Evolutionary conservation across 2,329 filamentous ascomycete genomes (phyloP), one percentile per base, ranked within the genome.

Genomic region (Didymella sp.): DNA sequence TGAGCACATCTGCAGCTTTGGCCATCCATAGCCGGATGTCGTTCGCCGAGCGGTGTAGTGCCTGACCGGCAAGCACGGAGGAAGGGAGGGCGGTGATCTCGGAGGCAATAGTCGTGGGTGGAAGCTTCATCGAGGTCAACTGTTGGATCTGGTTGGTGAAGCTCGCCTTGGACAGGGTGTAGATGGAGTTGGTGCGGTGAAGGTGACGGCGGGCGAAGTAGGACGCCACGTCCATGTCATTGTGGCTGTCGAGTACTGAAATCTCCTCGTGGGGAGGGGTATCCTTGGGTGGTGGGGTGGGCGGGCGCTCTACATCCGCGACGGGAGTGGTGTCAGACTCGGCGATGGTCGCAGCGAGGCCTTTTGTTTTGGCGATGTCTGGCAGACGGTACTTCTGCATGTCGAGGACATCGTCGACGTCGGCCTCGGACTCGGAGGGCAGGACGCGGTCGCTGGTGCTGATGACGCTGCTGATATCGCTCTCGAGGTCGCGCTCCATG

Each of bases 11-110:
- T 0, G 89, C 89, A 0, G 94, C 94, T 75, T 97, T 97, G 62
- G 85, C 85, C 71, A 97, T 96, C 95, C 95, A 99, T 69, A 89
- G 89, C 61, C 89, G 85, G 64, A 99, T 98, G 76, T 98, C 93
- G 60, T 96, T 91, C 4, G 93, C 92, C 11, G 94, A 92, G 64
- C 91, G 90, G 63, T 91, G 89, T 51, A 98, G 83, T 0, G 92
- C 92, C 58, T 87, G 89, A 9, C 92, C 87, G 24, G 94, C 95
- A n/a, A 88, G 85, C 57, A 90, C 87, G 2, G 93, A 92, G 0
- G 90, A 95, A 9, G 92, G 87, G 44, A 98, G 95, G 15, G 91
- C 88, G 8, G 88, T 86, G 45, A 99, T 92, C 70, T 89, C 91
- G 61, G 87, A 89, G 25, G 92, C 91, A 21, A 99, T 82, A 0